Evolutionary conservation across 768 basidiomycete genomes (phyloP), one percentile per base, ranked within the genome.

Genomic region (Rhodosporidiobolus sp.): DNA sequence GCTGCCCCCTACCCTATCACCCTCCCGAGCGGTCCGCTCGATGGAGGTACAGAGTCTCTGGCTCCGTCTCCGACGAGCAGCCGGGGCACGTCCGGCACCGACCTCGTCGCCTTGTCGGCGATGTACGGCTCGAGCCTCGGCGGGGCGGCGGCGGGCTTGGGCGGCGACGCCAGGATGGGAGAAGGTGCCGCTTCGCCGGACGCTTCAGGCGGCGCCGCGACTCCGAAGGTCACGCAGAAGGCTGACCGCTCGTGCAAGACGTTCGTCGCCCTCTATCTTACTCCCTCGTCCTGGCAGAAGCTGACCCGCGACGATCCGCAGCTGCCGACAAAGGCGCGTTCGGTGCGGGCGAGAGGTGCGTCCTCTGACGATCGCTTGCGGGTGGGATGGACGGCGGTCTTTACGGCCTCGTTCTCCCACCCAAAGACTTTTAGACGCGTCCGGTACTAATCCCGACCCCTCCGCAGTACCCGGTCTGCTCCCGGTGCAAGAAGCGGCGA

Each of bases 171-270:
- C 28, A 14, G 30, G 55, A 16, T 19, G 28, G 62, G 35, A 6
- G 62, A 53, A 7, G 50, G 4, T 1, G 50, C 34, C 2, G 62
- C 28, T 17, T 24, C 30, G 1, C 30, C 56, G 4, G 45, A 22
- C 46, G 6, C 59, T 4, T 17, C 35, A 1, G 34, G n/a, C 17
- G 28, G 43, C 34, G 19, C 22, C 14, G 20, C 9, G 24, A 43
- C 59, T 24, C 35, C 38, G 16, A 63, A 63, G 32, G 24, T 67
- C 46, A 20, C 56, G 0, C 57, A 72, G 54, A 65, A 66, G 49
- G 70, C 70, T 1, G 70, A 72, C 43, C n/a, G 70, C 11, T 63
- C 61, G 11, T 72, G 70, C 56, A 72, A 72, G 45, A 67, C 53
- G 65, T 72, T 45, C n/a, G 59, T 24, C 4, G 2, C 6, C 26